Base-by-base conservation (phyloP, 139 green algal species). In the Chlamydomonas schloesseri region DNA sequence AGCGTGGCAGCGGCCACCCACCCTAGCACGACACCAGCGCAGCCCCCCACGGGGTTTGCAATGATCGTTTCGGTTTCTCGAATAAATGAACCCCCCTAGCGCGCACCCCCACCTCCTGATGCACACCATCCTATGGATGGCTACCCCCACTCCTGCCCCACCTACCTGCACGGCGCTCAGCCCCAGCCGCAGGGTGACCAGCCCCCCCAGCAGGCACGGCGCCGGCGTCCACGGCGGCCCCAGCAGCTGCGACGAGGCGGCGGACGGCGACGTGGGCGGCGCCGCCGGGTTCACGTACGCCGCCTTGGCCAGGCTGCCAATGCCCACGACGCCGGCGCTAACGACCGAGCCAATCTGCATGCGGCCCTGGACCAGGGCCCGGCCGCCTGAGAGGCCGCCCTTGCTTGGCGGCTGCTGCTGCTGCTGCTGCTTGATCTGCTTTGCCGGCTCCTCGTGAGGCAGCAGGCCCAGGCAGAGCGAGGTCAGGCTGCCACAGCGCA, bases 381-480 rank as follows among this genome's bases (percentile, higher is more conserved):
- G 2, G 29, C 68, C 64, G 8, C 73, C 29, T 18, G 47, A 11
- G 0, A 31, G 58, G 20, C 68, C 29, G 55, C 1, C 18, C 33
- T 33, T 57, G 24, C 50, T 34, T 50, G 42, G 71, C 70, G 55
- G 31, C 58, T 8, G 42, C 8, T 50, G n/a, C 64, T 64, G 57
- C 57, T 64, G 57, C 68, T 73, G 79, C 55, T n/a, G n/a, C n/a
- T n/a, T n/a, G n/a, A n/a, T n/a, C n/a, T n/a, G n/a, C n/a, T n/a
- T n/a, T n/a, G 65, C 57, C 50, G 68, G 70, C 4, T 50, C 42
- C 42, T 26, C 6, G 5, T 5, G 5, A 8, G 84, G 87, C 72
- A 83, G 53, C 33, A 95, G 73, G 3, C 93, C 93, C 72, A 95
- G 87, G 58, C 80, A 89, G 71, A 92, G 89, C n/a, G 64, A 77